A percentile compares a stretch with the other conserved stretches of the same genome.
Evolutionary conservation across 2,329 filamentous ascomycete genomes (phyloP).

Genomic region (Coleophoma cylindrospora): DNA sequence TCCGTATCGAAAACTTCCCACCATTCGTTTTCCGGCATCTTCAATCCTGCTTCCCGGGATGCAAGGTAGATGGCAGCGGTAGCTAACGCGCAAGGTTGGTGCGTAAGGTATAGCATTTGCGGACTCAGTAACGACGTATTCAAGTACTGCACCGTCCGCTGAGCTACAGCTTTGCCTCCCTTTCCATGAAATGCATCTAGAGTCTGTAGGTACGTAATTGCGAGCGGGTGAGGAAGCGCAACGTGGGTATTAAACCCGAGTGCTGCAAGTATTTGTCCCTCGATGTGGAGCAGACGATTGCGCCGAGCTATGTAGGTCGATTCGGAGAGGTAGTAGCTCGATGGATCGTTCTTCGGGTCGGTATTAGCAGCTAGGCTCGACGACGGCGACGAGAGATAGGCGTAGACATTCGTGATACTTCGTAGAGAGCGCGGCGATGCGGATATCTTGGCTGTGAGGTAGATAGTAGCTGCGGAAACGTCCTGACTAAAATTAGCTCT

Average conservation of each 20-base stretch:
- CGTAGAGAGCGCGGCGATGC: slow-evolving; percentile 70
- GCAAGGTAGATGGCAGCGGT: slow-evolving; percentile 90
- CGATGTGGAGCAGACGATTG: slow-evolving; percentile 62
- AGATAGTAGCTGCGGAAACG: slow-evolving; percentile 75
- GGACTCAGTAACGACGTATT: slow-evolving; percentile 83
- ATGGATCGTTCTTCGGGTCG: slow-evolving; percentile 31
- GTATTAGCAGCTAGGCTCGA: neutral
- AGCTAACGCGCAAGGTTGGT: slow-evolving; percentile 81
- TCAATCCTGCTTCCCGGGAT: slow-evolving; percentile 68
- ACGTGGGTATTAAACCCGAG: slow-evolving; percentile 83
- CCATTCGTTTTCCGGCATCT: slow-evolving; percentile 82
- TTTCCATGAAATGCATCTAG: slow-evolving; percentile 58
- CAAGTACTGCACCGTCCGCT: slow-evolving; percentile 69
- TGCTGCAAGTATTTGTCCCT: slow-evolving; percentile 70
- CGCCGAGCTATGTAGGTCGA: slow-evolving; percentile 63
- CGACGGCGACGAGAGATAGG: slow-evolving; percentile 63
- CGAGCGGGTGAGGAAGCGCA: slow-evolving; percentile 78
- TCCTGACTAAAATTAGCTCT: slow-evolving; percentile 45
- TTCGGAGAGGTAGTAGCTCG: slow-evolving; percentile 67
- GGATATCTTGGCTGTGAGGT: slow-evolving; percentile 78
- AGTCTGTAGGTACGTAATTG: slow-evolving; percentile 88
- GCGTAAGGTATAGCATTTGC: slow-evolving; percentile 85
- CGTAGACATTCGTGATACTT: slow-evolving; percentile 79
- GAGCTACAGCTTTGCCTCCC: slow-evolving; percentile 42
- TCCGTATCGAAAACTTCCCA: slow-evolving; percentile 99